Base-by-base conservation (phyloP, 2,329 filamentous ascomycete species). In the Gnomoniopsis smithogilvyi region DNA sequence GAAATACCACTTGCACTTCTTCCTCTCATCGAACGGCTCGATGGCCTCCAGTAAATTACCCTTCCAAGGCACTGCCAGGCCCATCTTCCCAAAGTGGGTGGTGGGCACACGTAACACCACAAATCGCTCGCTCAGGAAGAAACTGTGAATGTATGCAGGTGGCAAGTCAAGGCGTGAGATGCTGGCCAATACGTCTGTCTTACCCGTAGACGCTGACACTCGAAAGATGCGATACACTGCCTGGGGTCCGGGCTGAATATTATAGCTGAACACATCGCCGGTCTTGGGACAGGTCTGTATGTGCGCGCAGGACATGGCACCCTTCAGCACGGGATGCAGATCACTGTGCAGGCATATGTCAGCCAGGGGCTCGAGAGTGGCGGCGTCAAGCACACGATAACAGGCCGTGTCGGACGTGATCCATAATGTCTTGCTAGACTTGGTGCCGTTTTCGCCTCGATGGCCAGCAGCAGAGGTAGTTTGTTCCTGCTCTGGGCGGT, bases 201-300 rank as follows among this genome's bases (percentile, higher is more conserved):
- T 75, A 0, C 87, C 89, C 0, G 84, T 88, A 0, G 78, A 69
- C 0, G 85, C 82, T 19, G 81, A 87, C 2, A 85, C 82, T 1
- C 80, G 75, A 70, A 93, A 95, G 17, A 95, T 68, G 17, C 88
- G 85, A 68, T 94, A 95, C 0, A 78, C 84, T 1, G 83, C 71
- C 0, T 68, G 69, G 0, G 69, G 72, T 0, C 85, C 86, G 19
- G 90, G 70, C 0, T 85, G 79, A n/a, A 93, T 81, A 67, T 96
- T 96, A 74, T 84, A 94, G 73, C 95, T 96, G 79, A 84, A 94
- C 7, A 90, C 68, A 63, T 95, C 90, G 7, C 91, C 91, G 0
- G 87, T 92, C 0, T 74, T 71, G 0, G 88, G 89, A 68, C 95
- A 90, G 0, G 83, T 81, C 56, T 88, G 85, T 0, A 88, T 84